Conservation (phyloP, 2,329 filamentous ascomycete genomes). For the Talaromyces funiculosus region DNA sequence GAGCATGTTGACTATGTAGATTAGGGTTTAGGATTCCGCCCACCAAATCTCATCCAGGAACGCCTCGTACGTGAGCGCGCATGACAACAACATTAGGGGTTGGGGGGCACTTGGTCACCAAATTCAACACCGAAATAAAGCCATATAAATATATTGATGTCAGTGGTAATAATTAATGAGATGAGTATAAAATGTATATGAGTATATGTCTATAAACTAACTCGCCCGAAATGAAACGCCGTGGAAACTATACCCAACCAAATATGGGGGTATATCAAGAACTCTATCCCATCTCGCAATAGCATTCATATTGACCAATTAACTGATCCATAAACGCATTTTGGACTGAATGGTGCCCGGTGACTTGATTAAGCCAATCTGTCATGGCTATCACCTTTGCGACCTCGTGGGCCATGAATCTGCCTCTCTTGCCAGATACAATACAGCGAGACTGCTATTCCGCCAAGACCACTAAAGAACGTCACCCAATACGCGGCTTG, state of each 20-base stretch:
- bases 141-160: no score
- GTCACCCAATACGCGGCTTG: conserved; percentile 74
- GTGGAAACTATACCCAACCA: neutral
- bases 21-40: no score
- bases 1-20: no score
- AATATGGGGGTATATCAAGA: neutral
- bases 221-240: neutral
- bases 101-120: no score
- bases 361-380: conserved; percentile 31
- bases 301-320: neutral
- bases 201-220: neutral
- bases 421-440: conserved; percentile 38
- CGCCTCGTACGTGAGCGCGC: no score
- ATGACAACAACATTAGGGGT: no score
- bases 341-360: no score
- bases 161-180: neutral
- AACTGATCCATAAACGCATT: no score
- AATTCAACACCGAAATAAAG: no score
- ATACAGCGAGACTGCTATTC: conserved; percentile 62
- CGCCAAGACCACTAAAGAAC: conserved; percentile 63
- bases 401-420: conserved; percentile 19
- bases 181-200: neutral
- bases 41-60: no score
- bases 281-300: neutral
- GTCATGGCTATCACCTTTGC: conserved; percentile 28